These are phyloP conservation scores for Cornus controversa DNA, from an alignment of 148 eudicot species.

Conservation along the genomic window DNA sequence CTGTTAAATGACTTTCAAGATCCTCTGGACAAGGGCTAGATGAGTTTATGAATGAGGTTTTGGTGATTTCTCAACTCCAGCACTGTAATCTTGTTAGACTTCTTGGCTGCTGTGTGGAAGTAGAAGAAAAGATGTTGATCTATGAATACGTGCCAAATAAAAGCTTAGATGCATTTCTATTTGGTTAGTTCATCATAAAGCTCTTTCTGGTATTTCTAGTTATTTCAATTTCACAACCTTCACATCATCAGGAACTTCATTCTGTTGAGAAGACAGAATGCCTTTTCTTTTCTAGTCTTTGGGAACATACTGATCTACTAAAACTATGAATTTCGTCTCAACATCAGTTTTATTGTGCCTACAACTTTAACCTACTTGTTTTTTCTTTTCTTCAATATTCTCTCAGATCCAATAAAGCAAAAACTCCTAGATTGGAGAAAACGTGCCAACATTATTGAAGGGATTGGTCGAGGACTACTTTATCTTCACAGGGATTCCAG, in stretches of 20 bases:
- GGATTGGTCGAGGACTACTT: neutral
- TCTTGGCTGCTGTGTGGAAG: neutral
- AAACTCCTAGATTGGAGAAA: constrained; percentile 39
- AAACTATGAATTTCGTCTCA: neutral
- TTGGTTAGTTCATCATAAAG: neutral
- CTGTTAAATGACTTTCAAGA: neutral
- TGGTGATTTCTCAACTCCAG: neutral
- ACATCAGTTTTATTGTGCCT: no score
- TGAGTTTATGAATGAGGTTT: neutral
- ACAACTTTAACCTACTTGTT: neutral
- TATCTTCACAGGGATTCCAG: neutral
- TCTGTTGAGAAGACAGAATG: no score
- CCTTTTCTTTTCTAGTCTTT: no score
- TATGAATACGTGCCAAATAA: neutral
- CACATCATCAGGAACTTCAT: no score
- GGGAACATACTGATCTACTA: neutral
- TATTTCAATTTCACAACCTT: no score
- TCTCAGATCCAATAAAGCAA: constrained; percentile 19
- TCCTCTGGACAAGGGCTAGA: neutral
- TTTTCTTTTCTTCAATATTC: no score
- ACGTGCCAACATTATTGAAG: constrained; percentile 24
- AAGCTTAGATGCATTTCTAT: neutral
- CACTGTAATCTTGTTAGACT: neutral
- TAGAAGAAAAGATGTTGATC: neutral
- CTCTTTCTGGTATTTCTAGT: no score